Evolutionary conservation across 1,139 yeast species (phyloP).

Genomic region (Pichia sp.): DNA sequence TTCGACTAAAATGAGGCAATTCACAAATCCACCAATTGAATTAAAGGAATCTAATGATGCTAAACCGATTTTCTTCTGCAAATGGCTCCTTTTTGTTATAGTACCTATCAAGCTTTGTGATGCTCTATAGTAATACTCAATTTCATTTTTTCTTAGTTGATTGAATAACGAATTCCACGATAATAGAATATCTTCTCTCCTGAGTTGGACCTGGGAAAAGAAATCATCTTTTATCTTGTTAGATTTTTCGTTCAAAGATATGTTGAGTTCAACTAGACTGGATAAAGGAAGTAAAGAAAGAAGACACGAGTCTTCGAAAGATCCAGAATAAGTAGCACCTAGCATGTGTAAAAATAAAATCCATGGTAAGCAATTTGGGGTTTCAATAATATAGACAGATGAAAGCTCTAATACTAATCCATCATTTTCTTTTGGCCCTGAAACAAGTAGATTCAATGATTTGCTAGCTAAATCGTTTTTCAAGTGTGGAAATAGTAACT

Average conservation of each 20-base stretch:
- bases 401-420: constrained; percentile 19
- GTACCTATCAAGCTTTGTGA: background rate
- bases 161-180: background rate
- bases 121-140: background rate
- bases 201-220: background rate
- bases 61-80: constrained; percentile 20
- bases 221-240: background rate
- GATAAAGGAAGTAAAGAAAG: constrained; percentile 33
- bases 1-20: constrained; percentile 34
- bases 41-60: constrained; percentile 33
- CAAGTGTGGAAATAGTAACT: background rate
- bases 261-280: constrained; percentile 22
- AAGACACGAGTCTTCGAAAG: constrained; percentile 35
- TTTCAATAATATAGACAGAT: constrained; percentile 3
- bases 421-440: constrained; percentile 14
- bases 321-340: constrained; percentile 38
- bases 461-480: background rate
- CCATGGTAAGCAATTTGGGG: constrained; percentile 30
- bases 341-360: constrained; percentile 34
- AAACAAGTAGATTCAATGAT: constrained; percentile 10
- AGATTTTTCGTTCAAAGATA: background rate
- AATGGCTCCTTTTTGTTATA: background rate
- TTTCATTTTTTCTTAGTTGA: background rate
- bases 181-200: background rate
- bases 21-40: constrained; percentile 36